Evolutionary conservation across 257 asterid genomes (phyloP), one percentile per base, ranked within the genome.

Genomic region (Solanum bulbocastanum): DNA sequence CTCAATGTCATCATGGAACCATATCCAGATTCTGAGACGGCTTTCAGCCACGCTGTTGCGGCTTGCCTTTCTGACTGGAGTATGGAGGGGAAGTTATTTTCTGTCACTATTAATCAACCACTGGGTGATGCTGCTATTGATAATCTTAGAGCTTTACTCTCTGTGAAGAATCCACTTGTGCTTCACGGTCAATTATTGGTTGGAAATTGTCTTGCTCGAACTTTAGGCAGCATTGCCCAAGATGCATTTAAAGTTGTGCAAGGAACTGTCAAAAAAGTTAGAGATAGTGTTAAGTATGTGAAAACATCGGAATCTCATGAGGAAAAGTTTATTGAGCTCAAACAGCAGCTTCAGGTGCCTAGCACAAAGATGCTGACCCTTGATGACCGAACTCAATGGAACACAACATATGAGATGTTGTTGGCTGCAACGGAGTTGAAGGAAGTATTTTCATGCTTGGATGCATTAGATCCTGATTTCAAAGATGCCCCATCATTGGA

Each of bases 1-100:
- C 96, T 97, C 4, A 96, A 93, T 78, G 98, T 97, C 91, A 90
- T 97, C 39, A 94, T 93, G 99, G 98, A 93, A 90, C 98, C 99
- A 13, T 94, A 93, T 86, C 99, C 99, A 2, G 99, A 96, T 42
- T 93, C 99, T 0, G 98, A 93, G 62, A 88, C 94, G 81, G 97
- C 99, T 81, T 95, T 97, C 91, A 94, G 96, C 90, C 99, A 97
- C 32, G 94, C 99, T 7, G 92, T 97, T 83, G 94, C 98, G 62
- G 98, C 96, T 9, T 96, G 99, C 91, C 94, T 96, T 13, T 93
- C 98, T 4, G 98, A 97, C 86, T 97, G 99, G 99, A 90, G 90
- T 75, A 91, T 96, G 96, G 98, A 93, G 81, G 98, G 99, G 1
- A 96, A 94, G 90, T 84, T 97, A 22, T 96, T 97, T 68, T 97